phyloP scores from a whole-genome alignment of 805 yeast genomes.

The Candida maris region DNA sequence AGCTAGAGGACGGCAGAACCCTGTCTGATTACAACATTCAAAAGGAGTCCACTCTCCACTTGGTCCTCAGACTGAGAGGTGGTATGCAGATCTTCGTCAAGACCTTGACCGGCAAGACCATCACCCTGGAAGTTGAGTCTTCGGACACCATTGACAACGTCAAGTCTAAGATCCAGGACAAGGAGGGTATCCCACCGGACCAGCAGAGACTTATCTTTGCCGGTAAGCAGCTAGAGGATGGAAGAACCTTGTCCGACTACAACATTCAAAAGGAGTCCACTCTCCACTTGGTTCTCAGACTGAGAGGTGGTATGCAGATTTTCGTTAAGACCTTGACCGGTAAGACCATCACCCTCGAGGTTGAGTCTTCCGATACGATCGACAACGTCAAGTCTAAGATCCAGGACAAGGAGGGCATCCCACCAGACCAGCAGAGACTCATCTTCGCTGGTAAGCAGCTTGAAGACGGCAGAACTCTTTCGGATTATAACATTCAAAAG shows the following conservation, averaged over 20 bases:
- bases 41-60: conserved; percentile 38
- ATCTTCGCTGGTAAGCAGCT: conserved; percentile 43
- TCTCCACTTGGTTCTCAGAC: conserved; percentile 33
- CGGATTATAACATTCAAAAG: conserved; percentile 62
- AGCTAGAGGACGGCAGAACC: conserved; percentile 72
- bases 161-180: conserved; percentile 40
- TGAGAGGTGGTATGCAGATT: conserved; percentile 70
- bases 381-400: conserved; percentile 42
- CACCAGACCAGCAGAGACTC: conserved; percentile 41
- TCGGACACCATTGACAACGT: conserved; percentile 43
- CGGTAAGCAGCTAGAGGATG: conserved; percentile 48
- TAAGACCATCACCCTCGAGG: conserved; percentile 78
- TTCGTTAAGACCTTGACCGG: conserved; percentile 89
- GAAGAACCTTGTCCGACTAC: conserved; percentile 91
- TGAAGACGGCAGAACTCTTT: conserved; percentile 80
- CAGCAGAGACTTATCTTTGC: conserved; percentile 41
- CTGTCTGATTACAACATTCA: conserved; percentile 71
- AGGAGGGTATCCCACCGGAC: conserved; percentile 42
- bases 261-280: conserved; percentile 43
- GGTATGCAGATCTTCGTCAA: conserved; percentile 88
- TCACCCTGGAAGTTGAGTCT: conserved; percentile 59
- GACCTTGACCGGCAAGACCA: conserved; percentile 87
- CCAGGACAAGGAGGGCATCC: conserved; percentile 41
- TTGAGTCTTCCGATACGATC: conserved; percentile 43
- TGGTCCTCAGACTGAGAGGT: conserved; percentile 39